Percentiles rank a stretch among this genome's conserved stretches.
phyloP scores from a whole-genome alignment of 2,329 filamentous ascomycete genomes.

The Cercospora sp. region DNA sequence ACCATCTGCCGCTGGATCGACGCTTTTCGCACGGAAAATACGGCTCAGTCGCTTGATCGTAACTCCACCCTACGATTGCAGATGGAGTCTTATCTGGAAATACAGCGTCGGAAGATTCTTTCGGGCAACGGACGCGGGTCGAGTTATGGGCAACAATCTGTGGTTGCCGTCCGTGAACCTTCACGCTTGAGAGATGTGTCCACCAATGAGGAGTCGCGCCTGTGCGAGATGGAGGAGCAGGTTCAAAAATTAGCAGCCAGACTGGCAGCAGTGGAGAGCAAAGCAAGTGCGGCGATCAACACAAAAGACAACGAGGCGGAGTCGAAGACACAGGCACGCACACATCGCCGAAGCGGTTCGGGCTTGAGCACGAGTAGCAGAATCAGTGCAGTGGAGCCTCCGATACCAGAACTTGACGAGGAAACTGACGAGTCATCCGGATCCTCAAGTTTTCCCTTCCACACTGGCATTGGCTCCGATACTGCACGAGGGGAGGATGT shows the following conservation, averaged over 20 bases:
- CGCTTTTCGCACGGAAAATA: neutral
- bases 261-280: conserved; percentile 16
- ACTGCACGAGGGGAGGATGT: conserved; percentile 10
- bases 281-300: neutral
- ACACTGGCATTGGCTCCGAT: neutral
- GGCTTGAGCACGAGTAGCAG: conserved; percentile 13
- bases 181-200: conserved; percentile 8
- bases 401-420: conserved; percentile 18
- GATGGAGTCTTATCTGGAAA: conserved; percentile 20
- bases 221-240: conserved; percentile 15
- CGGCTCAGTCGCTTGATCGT: neutral
- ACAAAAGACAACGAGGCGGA: conserved; percentile 8
- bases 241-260: conserved; percentile 16
- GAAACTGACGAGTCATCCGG: neutral
- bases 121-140: conserved; percentile 10
- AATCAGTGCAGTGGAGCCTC: conserved; percentile 14
- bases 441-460: conserved; percentile 12
- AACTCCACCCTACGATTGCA: neutral
- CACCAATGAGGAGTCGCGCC: conserved; percentile 4
- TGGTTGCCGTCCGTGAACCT: conserved; percentile 21
- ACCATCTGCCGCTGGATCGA: neutral
- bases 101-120: conserved; percentile 19
- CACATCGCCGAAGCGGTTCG: conserved; percentile 14
- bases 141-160: conserved; percentile 8
- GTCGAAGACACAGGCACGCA: conserved; percentile 6